Evolutionary conservation across 495 filamentous ascomycete species (phyloP).

Genomic region (Penicillium ucsense): DNA sequence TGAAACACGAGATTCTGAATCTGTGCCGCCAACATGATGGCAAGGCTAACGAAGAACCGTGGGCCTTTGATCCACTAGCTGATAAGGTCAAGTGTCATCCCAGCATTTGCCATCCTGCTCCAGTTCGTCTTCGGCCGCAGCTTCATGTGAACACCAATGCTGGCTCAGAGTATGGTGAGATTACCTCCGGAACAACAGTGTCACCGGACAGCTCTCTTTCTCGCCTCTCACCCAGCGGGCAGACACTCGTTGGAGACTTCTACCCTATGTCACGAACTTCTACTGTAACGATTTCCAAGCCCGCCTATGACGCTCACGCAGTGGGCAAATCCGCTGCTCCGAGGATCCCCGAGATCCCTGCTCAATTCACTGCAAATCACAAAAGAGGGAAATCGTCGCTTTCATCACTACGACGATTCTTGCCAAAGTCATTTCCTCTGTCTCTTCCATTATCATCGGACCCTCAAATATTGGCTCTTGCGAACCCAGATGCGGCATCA

Average conservation of each 20-base stretch:
- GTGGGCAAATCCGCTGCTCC: constrained; percentile 16
- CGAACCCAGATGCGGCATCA: constrained; percentile 18
- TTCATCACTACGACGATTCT: constrained; percentile 27
- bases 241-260: constrained; percentile 15
- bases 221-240: constrained; percentile 16
- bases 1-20: constrained; percentile 34
- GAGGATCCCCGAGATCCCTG: constrained; percentile 14
- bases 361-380: constrained; percentile 12
- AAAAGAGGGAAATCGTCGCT: constrained; percentile 30
- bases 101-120: constrained; percentile 27
- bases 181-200: constrained; percentile 20
- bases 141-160: constrained; percentile 22
- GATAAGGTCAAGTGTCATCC: constrained; percentile 23
- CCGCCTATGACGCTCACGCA: constrained; percentile 9
- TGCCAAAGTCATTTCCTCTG: constrained; percentile 26
- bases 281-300: constrained; percentile 17
- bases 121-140: constrained; percentile 23
- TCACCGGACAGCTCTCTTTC: constrained; percentile 19
- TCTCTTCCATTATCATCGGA: constrained; percentile 30
- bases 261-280: constrained; percentile 27
- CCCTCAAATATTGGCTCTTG: constrained; percentile 34
- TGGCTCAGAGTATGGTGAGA: constrained; percentile 20
- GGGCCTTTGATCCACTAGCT: constrained; percentile 20
- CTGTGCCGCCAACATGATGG: constrained; percentile 32
- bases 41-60: constrained; percentile 17